These are phyloP conservation scores for Huntiella decipiens DNA, from an alignment of 2,329 filamentous ascomycete species.

Conservation along the genomic window DNA sequence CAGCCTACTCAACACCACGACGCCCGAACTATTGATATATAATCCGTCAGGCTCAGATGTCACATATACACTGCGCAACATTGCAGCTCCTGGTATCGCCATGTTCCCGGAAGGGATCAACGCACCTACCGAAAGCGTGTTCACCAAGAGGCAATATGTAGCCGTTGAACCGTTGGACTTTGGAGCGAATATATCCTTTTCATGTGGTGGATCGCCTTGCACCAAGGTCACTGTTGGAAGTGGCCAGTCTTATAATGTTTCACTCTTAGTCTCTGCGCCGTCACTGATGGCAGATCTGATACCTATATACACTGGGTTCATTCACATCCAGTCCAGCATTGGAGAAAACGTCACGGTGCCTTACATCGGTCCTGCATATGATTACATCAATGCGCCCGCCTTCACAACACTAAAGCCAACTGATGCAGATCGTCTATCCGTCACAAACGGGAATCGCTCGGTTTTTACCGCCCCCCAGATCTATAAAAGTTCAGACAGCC, in stretches of 20 bases:
- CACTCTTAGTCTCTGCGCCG: slow-evolving; percentile 38
- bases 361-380: slow-evolving; percentile 5
- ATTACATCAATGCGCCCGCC: background rate
- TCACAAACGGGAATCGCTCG: background rate
- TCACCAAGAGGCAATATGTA: background rate
- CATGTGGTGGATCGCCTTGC: background rate
- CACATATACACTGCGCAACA: background rate
- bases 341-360: slow-evolving; percentile 1
- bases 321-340: background rate
- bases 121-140: background rate
- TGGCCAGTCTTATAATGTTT: background rate
- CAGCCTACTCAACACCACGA: background rate
- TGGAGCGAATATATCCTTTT: background rate
- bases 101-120: slow-evolving; percentile 2
- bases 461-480: slow-evolving; percentile 3
- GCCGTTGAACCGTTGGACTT: slow-evolving; percentile 1
- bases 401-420: background rate
- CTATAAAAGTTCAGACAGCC: background rate
- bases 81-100: slow-evolving; percentile 1
- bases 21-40: background rate
- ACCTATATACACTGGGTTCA: slow-evolving; percentile 2
- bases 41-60: slow-evolving; percentile 3
- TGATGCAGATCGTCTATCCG: background rate
- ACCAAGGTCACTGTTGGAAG: background rate
- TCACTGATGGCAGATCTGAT: slow-evolving; percentile 21